These are phyloP conservation scores for Ganoderma leucocontextum DNA, from an alignment of 1,284 basidiomycete species.

Conservation along the genomic window DNA sequence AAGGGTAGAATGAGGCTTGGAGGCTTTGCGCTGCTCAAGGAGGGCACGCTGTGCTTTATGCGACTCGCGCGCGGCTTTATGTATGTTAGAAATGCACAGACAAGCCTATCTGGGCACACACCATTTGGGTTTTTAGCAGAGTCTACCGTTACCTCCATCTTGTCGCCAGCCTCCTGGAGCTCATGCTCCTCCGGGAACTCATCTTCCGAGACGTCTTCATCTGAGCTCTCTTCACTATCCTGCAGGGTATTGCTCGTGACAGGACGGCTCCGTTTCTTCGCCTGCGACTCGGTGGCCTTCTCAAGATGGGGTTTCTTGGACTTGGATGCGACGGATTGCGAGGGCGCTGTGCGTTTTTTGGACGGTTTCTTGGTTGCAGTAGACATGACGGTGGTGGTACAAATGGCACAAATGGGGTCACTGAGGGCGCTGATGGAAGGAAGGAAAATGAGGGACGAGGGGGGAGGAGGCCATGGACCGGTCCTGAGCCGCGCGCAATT, in stretches of 20 bases:
- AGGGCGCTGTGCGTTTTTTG: slow-evolving; percentile 59
- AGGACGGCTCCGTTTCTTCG: slow-evolving; percentile 61
- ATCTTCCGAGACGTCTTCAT: slow-evolving; percentile 44
- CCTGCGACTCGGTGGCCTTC: slow-evolving; percentile 38
- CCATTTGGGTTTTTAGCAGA: slow-evolving; percentile 62
- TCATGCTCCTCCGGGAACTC: slow-evolving; percentile 40
- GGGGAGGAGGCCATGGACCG: background rate
- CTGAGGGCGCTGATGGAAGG: background rate
- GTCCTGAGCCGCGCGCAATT: background rate
- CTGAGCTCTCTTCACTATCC: slow-evolving; percentile 42
- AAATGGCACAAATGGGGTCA: background rate
- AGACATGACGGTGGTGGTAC: slow-evolving; percentile 12
- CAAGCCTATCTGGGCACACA: slow-evolving; percentile 38
- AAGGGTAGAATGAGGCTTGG: slow-evolving; percentile 81
- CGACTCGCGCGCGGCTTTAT: slow-evolving; percentile 64
- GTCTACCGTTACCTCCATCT: slow-evolving; percentile 25
- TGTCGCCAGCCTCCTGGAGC: slow-evolving; percentile 37
- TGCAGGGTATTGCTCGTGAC: slow-evolving; percentile 51
- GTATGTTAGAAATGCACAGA: background rate
- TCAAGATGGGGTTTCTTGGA: slow-evolving; percentile 60
- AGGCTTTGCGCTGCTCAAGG: slow-evolving; percentile 71
- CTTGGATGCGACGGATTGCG: slow-evolving; percentile 54
- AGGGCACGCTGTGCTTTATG: slow-evolving; percentile 73
- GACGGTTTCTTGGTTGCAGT: slow-evolving; percentile 25
- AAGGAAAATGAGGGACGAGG: background rate